Conservation (phyloP, 1,284 basidiomycete genomes). For the Dichomitus squalens region DNA sequence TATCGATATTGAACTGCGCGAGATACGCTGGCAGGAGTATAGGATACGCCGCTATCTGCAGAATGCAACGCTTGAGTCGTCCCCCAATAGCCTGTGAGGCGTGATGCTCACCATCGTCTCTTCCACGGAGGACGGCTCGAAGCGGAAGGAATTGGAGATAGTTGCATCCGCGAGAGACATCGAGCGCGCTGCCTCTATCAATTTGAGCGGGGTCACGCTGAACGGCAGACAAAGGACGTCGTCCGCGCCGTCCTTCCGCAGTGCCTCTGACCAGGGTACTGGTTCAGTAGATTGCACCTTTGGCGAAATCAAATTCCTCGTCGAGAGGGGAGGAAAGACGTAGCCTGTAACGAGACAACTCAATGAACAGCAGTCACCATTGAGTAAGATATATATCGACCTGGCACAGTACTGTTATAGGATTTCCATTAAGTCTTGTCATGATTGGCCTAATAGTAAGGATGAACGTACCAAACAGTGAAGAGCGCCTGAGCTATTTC, state of each 20-base stretch:
- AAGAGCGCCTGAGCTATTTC: conserved; percentile 10
- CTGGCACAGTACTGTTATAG: conserved; percentile 28
- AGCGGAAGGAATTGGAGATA: conserved; percentile 26
- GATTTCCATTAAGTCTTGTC: background rate
- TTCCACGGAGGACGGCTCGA: conserved; percentile 37
- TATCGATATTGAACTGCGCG: conserved; percentile 30
- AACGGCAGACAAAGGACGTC: conserved; percentile 34
- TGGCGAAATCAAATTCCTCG: conserved; percentile 29
- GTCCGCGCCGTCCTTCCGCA: conserved; percentile 36
- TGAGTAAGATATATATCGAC: conserved; percentile 11
- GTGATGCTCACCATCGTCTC: conserved; percentile 34
- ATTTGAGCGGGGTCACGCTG: conserved; percentile 20
- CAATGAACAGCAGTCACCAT: background rate
- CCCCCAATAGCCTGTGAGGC: background rate
- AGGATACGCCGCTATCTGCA: conserved; percentile 43
- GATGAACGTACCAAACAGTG: conserved; percentile 17
- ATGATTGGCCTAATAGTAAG: background rate
- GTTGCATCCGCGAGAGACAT: conserved; percentile 16
- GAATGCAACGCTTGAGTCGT: conserved; percentile 4
- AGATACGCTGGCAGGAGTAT: conserved; percentile 46
- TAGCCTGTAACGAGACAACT: conserved; percentile 23
- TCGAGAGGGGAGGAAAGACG: conserved; percentile 33
- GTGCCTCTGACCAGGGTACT: conserved; percentile 36
- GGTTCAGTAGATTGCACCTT: conserved; percentile 19
- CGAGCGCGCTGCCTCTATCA: conserved; percentile 13